Conservation (phyloP, 768 basidiomycete genomes). For the Chalciporus piperatus region DNA sequence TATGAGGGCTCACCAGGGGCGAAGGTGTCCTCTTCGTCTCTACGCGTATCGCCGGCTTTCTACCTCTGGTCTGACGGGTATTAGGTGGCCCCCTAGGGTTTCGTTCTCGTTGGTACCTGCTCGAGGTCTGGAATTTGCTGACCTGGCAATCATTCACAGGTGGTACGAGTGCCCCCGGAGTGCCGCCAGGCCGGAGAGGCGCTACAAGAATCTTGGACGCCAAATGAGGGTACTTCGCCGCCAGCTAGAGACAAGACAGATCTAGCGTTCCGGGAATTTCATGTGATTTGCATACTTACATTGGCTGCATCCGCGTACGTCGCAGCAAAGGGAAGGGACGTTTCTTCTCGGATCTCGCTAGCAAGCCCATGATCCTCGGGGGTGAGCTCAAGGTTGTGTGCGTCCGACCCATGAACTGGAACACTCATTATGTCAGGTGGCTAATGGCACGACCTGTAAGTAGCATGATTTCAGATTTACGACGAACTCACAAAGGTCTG, state of each 20-base stretch:
- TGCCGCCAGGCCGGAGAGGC: slow-evolving; percentile 21
- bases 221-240: slow-evolving; percentile 33
- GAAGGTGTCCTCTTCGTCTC: not conserved
- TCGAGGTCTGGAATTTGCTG: not conserved
- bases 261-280: not conserved
- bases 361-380: not conserved
- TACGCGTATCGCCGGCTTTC: not conserved
- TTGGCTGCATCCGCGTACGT: slow-evolving; percentile 43
- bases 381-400: not conserved
- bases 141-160: not conserved
- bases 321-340: slow-evolving; percentile 10
- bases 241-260: slow-evolving; percentile 26
- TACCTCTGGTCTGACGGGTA: not conserved
- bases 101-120: not conserved
- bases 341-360: not conserved
- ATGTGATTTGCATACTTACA: slow-evolving; percentile 20
- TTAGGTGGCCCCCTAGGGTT: no score
- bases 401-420: not conserved
- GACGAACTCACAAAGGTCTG: not conserved
- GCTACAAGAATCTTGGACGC: slow-evolving; percentile 32
- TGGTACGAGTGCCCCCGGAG: not conserved
- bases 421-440: not conserved
- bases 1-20: not conserved
- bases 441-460: not conserved
- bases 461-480: not conserved